Base-by-base conservation (phyloP, 2,329 filamentous ascomycete species). In the Eutypa lata region DNA sequence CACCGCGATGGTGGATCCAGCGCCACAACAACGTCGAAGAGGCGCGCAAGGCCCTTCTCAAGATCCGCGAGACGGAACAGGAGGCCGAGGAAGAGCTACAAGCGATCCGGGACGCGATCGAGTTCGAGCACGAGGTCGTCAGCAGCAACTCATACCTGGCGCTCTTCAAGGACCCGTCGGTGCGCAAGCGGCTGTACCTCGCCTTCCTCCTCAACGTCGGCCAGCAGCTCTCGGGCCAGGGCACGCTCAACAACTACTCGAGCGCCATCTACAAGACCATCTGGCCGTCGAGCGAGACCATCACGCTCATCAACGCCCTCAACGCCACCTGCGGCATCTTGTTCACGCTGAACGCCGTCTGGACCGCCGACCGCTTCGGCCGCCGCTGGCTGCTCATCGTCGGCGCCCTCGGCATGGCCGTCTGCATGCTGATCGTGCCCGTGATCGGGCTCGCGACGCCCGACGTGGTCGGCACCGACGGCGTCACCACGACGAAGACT, bases 241-340 rank as follows among this genome's bases (percentile, higher is more conserved):
- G 87, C 57, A 86, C 85, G 1, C 76, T 90, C 58, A 90, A 89
- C 76, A 80, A 81, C 3, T 90, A 90, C 76, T 86, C 81, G 19
- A 87, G 86, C n/a, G 81, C 82, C 60, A 87, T 90, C 63, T 90
- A 90, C 74, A 82, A 87, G 71, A 85, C 87, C 65, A 80, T 89
- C 22, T 90, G 86, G 75, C 76, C 72, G 22, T 76, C 70, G 50
- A 72, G 70, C 51, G 73, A 79, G 48, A 83, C 78, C 21, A 88
- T 89, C 65, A 84, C 84, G 57, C 75, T 90, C 31, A 90, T 90
- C 75, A 90, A 90, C 66, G 87, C 87, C 3, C 75, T 90, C 50
- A 90, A 89, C 66, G 86, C 86, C 40, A 90, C 86, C 6, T 87
- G 85, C 59, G 84, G 84, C 52, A 90, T 90, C 57, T 55, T 89